Evolutionary conservation across 495 filamentous ascomycete genomes (phyloP).

Genomic region (Immersiella caudata): DNA sequence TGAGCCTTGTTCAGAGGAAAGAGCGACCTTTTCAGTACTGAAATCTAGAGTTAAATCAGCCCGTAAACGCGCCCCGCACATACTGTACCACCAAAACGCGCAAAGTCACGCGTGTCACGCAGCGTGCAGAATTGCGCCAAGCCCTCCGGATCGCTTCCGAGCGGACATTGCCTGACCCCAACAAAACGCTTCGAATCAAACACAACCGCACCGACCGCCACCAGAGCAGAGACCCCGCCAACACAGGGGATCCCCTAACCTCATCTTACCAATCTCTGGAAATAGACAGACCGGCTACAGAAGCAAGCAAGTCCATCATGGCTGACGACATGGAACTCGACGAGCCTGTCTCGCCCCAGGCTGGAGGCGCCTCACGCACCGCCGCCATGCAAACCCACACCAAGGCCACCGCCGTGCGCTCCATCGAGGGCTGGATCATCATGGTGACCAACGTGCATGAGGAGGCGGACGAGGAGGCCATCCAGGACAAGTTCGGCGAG

Average conservation of each 20-base stretch:
- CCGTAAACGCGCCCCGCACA: no score
- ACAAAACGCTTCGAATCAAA: neutral
- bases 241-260: neutral
- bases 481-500: slow-evolving; percentile 93
- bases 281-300: neutral
- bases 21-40: no score
- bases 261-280: neutral
- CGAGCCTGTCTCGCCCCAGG: slow-evolving; percentile 17
- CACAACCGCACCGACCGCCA: neutral
- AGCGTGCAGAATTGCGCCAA: neutral
- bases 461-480: slow-evolving; percentile 93
- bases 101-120: neutral
- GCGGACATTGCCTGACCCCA: neutral
- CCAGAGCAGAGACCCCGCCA: neutral
- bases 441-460: slow-evolving; percentile 97
- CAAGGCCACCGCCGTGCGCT: slow-evolving; percentile 89
- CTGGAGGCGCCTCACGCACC: slow-evolving; percentile 49
- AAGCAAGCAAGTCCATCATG: slow-evolving; percentile 19
- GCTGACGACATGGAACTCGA: slow-evolving; percentile 30
- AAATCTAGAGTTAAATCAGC: no score
- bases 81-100: no score
- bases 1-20: no score
- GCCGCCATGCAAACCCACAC: slow-evolving; percentile 71
- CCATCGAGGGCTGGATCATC: slow-evolving; percentile 99
- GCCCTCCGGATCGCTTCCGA: neutral